phyloP scores from a whole-genome alignment of 2,329 filamentous ascomycete species.

The Phyllosticta citrichinensis region DNA sequence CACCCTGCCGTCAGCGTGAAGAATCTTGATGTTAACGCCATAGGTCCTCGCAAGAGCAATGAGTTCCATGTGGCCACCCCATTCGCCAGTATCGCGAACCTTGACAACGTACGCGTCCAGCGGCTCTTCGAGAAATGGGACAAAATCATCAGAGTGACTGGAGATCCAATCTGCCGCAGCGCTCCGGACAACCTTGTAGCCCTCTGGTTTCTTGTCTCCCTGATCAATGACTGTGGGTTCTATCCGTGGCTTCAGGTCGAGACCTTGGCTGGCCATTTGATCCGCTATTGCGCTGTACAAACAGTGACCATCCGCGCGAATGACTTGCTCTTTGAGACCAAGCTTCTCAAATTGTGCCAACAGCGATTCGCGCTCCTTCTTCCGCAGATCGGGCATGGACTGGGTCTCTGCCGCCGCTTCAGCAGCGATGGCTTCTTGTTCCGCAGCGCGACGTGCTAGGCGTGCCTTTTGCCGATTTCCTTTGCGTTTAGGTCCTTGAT shows the following conservation, averaged over 20 bases:
- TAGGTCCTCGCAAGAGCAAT: slow-evolving; percentile 75
- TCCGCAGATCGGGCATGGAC: slow-evolving; percentile 28
- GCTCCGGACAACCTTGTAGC: slow-evolving; percentile 58
- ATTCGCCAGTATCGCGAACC: slow-evolving; percentile 82
- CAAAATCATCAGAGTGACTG: slow-evolving; percentile 67
- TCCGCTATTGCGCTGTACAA: slow-evolving; percentile 87
- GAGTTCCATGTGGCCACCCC: slow-evolving; percentile 90
- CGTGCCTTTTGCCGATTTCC: slow-evolving; percentile 87
- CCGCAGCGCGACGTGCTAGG: slow-evolving; percentile 77
- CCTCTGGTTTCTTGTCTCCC: slow-evolving; percentile 12
- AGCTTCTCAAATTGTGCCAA: slow-evolving; percentile 52
- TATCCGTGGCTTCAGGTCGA: slow-evolving; percentile 27
- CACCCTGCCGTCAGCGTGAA: slow-evolving; percentile 70
- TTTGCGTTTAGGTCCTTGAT: slow-evolving; percentile 48
- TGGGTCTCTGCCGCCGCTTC: slow-evolving; percentile 66
- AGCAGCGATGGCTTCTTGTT: slow-evolving; percentile 59
- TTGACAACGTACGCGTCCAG: slow-evolving; percentile 62
- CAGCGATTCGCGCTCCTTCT: slow-evolving; percentile 48
- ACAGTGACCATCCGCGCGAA: slow-evolving; percentile 88
- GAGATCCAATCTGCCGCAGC: slow-evolving; percentile 71
- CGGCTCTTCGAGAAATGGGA: slow-evolving; percentile 75
- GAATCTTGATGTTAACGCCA: slow-evolving; percentile 67
- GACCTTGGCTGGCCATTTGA: slow-evolving; percentile 50
- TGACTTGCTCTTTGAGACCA: slow-evolving; percentile 62
- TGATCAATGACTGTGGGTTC: slow-evolving; percentile 15